Percentiles rank a stretch among this genome's conserved stretches.
These are phyloP conservation scores for Oryza longistaminata DNA, from an alignment of 176 grass and related monocot species.

Conservation along the genomic window DNA sequence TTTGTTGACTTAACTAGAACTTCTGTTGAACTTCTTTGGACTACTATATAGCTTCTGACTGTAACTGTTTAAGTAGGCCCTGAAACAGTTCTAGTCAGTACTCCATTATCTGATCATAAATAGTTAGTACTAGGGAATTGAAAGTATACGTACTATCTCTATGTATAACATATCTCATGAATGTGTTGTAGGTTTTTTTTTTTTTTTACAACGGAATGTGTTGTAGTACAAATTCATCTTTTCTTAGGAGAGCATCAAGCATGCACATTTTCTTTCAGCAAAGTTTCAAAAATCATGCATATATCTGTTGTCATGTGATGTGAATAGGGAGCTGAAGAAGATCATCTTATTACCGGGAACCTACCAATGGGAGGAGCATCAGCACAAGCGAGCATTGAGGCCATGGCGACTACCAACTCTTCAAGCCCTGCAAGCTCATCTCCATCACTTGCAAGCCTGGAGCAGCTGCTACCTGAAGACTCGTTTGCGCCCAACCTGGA, in stretches of 20 bases:
- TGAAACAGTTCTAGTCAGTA: neutral
- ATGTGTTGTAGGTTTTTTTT: neutral
- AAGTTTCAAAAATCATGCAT: neutral
- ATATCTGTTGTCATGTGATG: neutral
- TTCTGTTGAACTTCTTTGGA: neutral
- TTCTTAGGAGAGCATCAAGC: neutral
- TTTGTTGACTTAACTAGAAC: neutral
- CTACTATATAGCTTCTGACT: neutral
- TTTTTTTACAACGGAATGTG: too few relatives aligned
- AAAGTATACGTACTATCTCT: neutral
- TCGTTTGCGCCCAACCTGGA: conserved; percentile 59
- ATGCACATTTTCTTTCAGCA: neutral
- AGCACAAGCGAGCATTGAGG: conserved; percentile 24
- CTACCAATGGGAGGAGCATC: conserved; percentile 7
- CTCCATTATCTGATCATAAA: neutral
- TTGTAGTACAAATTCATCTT: neutral
- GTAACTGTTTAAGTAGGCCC: neutral
- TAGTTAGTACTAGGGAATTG: neutral
- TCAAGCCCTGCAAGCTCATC: conserved; percentile 44
- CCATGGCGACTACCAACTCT: neutral
- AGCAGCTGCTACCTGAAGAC: conserved; percentile 40
- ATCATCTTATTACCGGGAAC: conserved; percentile 13
- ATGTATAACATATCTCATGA: neutral
- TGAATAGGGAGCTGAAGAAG: conserved; percentile 42
- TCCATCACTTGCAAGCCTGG: conserved; percentile 38